phyloP scores from a whole-genome alignment of 1,284 basidiomycete genomes.

The Leccinum discolor region DNA sequence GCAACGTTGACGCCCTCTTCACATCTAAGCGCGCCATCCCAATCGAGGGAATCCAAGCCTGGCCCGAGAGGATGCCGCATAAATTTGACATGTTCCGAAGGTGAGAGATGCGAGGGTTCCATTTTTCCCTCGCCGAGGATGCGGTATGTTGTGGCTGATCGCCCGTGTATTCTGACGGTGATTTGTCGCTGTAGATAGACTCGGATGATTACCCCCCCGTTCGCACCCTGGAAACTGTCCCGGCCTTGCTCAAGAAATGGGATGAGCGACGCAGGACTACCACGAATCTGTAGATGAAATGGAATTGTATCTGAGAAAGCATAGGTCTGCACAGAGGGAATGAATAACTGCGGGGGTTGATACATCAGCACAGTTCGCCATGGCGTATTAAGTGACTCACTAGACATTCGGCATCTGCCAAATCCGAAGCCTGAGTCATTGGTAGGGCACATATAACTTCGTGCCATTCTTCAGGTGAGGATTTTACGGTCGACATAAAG shows the following conservation, averaged over 20 bases:
- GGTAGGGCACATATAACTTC: constrained; percentile 27
- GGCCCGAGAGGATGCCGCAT: constrained; percentile 13
- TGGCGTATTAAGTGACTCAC: constrained; percentile 17
- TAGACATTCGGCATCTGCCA: constrained; percentile 27
- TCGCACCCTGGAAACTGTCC: neutral
- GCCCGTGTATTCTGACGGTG: constrained; percentile 18
- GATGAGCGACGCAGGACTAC: constrained; percentile 24
- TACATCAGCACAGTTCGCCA: neutral
- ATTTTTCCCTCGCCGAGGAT: constrained; percentile 26
- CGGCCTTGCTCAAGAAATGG: constrained; percentile 26
- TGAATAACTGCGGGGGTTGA: constrained; percentile 24
- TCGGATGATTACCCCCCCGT: constrained; percentile 17
- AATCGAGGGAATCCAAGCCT: constrained; percentile 27
- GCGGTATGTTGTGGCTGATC: constrained; percentile 2
- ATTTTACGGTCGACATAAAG: constrained; percentile 33
- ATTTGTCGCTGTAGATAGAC: constrained; percentile 26
- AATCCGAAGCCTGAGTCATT: constrained; percentile 19
- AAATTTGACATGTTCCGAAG: constrained; percentile 4
- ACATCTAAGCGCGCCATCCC: constrained; percentile 29
- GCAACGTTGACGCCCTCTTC: constrained; percentile 15
- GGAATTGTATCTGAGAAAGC: constrained; percentile 32
- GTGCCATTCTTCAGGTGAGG: constrained; percentile 33
- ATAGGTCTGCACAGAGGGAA: constrained; percentile 27
- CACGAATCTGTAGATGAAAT: constrained; percentile 33
- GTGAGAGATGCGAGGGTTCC: constrained; percentile 9